These are phyloP conservation scores for Aschersonia sp. DNA, from an alignment of 2,329 filamentous ascomycete genomes.

Conservation along the genomic window DNA sequence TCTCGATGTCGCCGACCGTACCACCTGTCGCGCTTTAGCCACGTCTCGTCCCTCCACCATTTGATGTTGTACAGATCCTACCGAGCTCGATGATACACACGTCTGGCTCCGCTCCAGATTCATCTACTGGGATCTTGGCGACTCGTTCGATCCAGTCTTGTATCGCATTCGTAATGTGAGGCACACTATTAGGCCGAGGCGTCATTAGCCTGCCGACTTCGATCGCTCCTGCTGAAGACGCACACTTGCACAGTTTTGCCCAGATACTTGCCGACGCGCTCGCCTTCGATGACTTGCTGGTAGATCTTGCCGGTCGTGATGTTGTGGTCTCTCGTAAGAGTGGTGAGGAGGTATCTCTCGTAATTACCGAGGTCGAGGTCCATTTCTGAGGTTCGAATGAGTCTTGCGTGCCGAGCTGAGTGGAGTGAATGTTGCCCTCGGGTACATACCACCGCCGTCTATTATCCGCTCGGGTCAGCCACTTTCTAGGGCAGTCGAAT, in stretches of 20 bases:
- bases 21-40: not conserved
- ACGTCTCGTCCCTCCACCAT: not conserved
- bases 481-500: not conserved
- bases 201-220: not conserved
- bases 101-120: constrained; percentile 69
- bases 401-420: not conserved
- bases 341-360: constrained; percentile 62
- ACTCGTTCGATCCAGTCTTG: constrained; percentile 88
- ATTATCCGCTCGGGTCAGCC: not conserved
- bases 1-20: constrained; percentile 43
- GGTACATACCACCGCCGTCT: not conserved
- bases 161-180: constrained; percentile 82
- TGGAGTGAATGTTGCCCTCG: not conserved
- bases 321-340: constrained; percentile 75
- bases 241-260: constrained; percentile 72
- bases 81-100: constrained; percentile 54
- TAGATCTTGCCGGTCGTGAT: constrained; percentile 98
- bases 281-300: constrained; percentile 21
- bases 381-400: constrained; percentile 12
- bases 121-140: constrained; percentile 72
- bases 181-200: constrained; percentile 32
- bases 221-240: not conserved
- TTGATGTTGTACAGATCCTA: not conserved
- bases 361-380: constrained; percentile 45
- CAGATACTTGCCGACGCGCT: constrained; percentile 59